Base-by-base conservation (phyloP, 2,329 filamentous ascomycete genomes). In the Zopfia rhizophila region DNA sequence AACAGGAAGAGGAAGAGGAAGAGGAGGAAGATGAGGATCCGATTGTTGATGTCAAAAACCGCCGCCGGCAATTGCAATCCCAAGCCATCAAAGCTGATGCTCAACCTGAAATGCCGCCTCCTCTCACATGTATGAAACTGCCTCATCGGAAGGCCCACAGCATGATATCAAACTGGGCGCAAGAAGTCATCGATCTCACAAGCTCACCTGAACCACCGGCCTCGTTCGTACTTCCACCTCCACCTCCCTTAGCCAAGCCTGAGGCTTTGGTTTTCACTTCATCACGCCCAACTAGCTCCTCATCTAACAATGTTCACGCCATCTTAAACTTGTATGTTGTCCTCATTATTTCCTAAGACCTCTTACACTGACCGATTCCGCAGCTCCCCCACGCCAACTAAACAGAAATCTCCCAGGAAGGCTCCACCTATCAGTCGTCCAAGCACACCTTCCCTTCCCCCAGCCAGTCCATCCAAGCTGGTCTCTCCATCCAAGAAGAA, bases 401-500 rank as follows among this genome's bases (percentile, higher is more conserved):
- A 69, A 25, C 48, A 48, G 21, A 61, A 63, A 25, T 70, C 68
- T 11, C 70, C 69, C 3, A 45, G 58, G 24, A 73, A 73, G 55
- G 59, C 60, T 8, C 63, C 61, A 10, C 63, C 66, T 4, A 49
- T 65, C 21, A 45, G 55, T 17, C 65, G 68, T 8, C 62, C 68
- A 16, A 44, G 39, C 6, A 73, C 70, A 13, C 70, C 70, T 23
- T 61, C 67, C 5, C 43, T 60, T 5, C 53, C 51, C n/a, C 59
- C 56, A 25, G 23, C 40, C 1, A 65, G 61, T 31, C 69, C 66
- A 1, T 56, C 60, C 3, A 70, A 69, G 43, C 66, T 72, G 11
- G 61, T 65, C 11, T 72, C 69, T 7, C 70, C 70, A 1, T 70
- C 68, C 0, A 73, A 73, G 43, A 69, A 59, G 43, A 66, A 63